Evolutionary conservation across 257 asterid species (phyloP).

Genomic region (Jaltomata sinuosa): DNA sequence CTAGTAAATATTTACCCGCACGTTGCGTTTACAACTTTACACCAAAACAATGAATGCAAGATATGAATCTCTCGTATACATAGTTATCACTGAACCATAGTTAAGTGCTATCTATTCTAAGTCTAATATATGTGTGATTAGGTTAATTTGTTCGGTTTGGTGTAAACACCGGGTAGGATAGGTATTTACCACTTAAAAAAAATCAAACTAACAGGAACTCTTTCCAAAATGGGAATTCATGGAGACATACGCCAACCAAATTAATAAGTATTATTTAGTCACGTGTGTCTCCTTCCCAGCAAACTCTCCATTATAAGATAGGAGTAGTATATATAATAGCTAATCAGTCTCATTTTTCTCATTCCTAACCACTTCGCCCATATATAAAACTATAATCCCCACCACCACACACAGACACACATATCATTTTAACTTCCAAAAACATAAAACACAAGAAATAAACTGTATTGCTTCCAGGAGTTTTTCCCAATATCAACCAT

Average conservation of each 20-base stretch:
- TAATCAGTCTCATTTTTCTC: not conserved
- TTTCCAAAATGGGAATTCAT: not conserved
- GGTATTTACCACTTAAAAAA: not conserved
- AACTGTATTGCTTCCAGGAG: not conserved
- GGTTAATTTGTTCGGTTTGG: not conserved
- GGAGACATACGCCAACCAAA: not conserved
- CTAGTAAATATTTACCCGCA: not conserved
- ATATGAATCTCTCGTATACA: not conserved
- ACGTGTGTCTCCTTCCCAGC: not conserved
- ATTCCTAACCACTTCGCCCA: not conserved
- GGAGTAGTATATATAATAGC: not conserved
- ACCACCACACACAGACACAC: not conserved
- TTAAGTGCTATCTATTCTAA: not conserved
- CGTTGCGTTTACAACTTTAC: not conserved
- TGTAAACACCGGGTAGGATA: not conserved
- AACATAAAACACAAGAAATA: not conserved
- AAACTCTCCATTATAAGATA: not conserved
- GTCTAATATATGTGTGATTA: not conserved
- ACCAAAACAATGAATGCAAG: not conserved
- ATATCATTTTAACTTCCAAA: not conserved
- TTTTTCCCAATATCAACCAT: constrained; percentile 3
- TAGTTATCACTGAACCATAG: not conserved
- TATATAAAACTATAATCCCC: too few relatives aligned
- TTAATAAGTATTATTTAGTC: not conserved
- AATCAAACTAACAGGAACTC: not conserved